Evolutionary conservation across 1,139 yeast genomes (phyloP).

Genomic region (Taiozyma onychis): DNA sequence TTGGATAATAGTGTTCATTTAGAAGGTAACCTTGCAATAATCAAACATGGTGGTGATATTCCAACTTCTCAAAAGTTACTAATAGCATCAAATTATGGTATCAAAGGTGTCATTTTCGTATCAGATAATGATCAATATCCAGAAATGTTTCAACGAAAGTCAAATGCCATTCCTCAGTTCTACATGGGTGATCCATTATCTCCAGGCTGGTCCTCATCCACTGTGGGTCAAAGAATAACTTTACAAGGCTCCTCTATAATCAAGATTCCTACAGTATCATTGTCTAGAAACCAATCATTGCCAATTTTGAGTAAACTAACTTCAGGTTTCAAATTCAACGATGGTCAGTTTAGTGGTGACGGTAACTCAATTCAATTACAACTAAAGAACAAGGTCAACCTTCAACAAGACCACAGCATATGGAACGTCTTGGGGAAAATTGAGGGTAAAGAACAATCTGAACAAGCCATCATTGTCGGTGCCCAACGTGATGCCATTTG

Average conservation of each 20-base stretch:
- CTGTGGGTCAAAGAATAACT: conserved; percentile 26
- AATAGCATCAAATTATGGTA: conserved; percentile 46
- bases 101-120: conserved; percentile 47
- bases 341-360: conserved; percentile 31
- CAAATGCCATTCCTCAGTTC: conserved; percentile 60
- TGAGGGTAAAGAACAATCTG: conserved; percentile 75
- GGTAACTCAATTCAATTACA: conserved; percentile 30
- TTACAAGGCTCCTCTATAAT: conserved; percentile 50
- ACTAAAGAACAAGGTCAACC: conserved; percentile 41
- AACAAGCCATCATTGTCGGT: conserved; percentile 72
- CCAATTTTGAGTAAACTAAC: conserved; percentile 42
- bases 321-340: conserved; percentile 41
- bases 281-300: conserved; percentile 66
- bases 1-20: conserved; percentile 29
- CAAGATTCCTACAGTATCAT: conserved; percentile 68
- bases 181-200: conserved; percentile 76
- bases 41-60: conserved; percentile 51
- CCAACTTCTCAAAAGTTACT: conserved; percentile 47
- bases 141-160: conserved; percentile 52
- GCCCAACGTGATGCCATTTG: conserved; percentile 80
- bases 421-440: conserved; percentile 81
- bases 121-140: conserved; percentile 24
- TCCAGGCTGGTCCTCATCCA: conserved; percentile 68
- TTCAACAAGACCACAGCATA: conserved; percentile 57
- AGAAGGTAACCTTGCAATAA: conserved; percentile 45